These are phyloP conservation scores for Phytophthora tentaculata DNA, from an alignment of 352 stramenopile species.

Conservation along the genomic window DNA sequence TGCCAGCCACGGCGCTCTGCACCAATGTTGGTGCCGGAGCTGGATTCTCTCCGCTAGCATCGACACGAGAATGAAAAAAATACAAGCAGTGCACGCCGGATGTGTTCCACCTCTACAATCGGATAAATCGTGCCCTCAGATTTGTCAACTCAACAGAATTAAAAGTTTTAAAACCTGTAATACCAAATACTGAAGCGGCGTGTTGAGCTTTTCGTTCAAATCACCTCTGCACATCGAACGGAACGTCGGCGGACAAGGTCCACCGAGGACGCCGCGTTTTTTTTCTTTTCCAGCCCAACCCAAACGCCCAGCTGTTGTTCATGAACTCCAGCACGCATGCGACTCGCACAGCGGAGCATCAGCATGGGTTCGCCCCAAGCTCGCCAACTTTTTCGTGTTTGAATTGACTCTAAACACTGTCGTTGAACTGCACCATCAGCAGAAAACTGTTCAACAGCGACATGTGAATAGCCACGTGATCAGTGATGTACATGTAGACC, in stretches of 20 bases:
- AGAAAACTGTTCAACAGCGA: constrained; percentile 30
- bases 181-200: constrained; percentile 29
- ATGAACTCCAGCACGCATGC: constrained; percentile 24
- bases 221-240: constrained; percentile 17
- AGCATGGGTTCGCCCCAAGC: constrained; percentile 8
- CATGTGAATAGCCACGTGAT: constrained; percentile 38
- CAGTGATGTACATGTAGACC: constrained; percentile 2
- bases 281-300: constrained; percentile 32
- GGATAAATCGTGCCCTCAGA: not conserved
- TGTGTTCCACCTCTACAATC: constrained; percentile 32
- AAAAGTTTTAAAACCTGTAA: constrained; percentile 11
- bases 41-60: constrained; percentile 44
- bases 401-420: not conserved
- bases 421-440: constrained; percentile 20
- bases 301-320: constrained; percentile 33
- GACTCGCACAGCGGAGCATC: constrained; percentile 19
- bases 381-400: constrained; percentile 21
- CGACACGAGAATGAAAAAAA: constrained; percentile 41
- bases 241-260: constrained; percentile 36
- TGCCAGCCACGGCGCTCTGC: constrained; percentile 31
- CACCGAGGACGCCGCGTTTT: constrained; percentile 16
- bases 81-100: constrained; percentile 25
- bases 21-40: constrained; percentile 17
- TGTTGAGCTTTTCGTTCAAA: constrained; percentile 33
- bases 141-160: no score